Evolutionary conservation across 1,284 basidiomycete species (phyloP).

Genomic region (Trichosporon sp.): DNA sequence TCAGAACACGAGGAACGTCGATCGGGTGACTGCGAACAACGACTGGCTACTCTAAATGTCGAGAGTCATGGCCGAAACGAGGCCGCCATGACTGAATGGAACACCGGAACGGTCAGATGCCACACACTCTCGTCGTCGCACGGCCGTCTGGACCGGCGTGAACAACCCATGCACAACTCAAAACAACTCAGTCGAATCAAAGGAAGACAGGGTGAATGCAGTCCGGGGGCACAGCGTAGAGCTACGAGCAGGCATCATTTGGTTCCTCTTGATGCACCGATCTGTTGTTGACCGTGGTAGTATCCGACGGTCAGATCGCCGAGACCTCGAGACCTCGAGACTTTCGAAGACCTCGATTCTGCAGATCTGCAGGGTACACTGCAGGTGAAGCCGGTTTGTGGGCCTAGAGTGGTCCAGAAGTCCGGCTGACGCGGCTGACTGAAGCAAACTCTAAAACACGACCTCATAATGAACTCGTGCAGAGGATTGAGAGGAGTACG

Average conservation of each 20-base stretch:
- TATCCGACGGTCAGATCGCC: not conserved
- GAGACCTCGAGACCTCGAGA: not conserved
- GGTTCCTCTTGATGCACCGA: not conserved
- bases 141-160: not conserved
- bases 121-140: not conserved
- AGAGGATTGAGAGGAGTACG: not conserved
- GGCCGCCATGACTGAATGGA: not conserved
- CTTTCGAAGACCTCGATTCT: not conserved
- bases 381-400: not conserved
- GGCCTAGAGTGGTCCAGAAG: constrained; percentile 14
- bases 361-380: not conserved
- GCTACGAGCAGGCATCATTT: not conserved
- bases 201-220: not conserved
- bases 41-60: too few species aligned
- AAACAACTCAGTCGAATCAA: not conserved
- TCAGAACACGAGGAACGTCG: too few species aligned
- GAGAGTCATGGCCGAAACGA: too few species aligned
- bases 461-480: not conserved
- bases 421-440: not conserved
- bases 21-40: too few species aligned
- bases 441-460: not conserved
- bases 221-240: not conserved
- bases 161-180: not conserved
- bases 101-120: not conserved
- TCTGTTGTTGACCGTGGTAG: too few species aligned